Base-by-base conservation (phyloP, 805 yeast species). In the Candida nanaspora region DNA sequence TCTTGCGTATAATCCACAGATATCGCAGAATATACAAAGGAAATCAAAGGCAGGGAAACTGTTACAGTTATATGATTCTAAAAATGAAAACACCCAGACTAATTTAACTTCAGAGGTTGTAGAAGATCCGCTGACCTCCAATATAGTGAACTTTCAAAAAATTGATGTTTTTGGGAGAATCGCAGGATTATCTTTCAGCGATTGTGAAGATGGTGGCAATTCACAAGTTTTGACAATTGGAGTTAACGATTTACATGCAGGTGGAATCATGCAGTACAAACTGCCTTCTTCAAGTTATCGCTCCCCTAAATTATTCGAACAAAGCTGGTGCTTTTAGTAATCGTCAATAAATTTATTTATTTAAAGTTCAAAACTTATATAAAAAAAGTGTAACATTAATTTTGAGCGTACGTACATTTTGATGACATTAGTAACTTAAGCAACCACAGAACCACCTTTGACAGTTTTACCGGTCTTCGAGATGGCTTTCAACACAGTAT, bases 391-490 rank as follows among this genome's bases (percentile, higher is more conserved):
- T 30, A 9, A 13, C n/a, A 13, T 27, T n/a, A n/a, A n/a, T n/a
- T n/a, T n/a, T n/a, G n/a, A n/a, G n/a, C n/a, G n/a, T n/a, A n/a
- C n/a, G n/a, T n/a, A n/a, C n/a, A n/a, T n/a, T n/a, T n/a, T n/a
- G n/a, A n/a, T n/a, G n/a, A n/a, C n/a, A n/a, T 9, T 10, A 7
- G 8, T n/a, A 4, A 15, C 10, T 35, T 61, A 73, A 36, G 61
- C 67, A 40, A 82, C 54, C 34, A 71, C 65, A 52, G 72, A 72
- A 11, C 96, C 95, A 25, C 71, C 69, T 36, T 72, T 68, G 43
- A 91, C 82, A 52, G 78, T 78, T 69, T 91, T 91, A 29, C 98
- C 98, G 1, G 98, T 88, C 70, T 91, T 91, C 46, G 81, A 68
- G 48, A 91, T 91, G 42, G 87, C 80, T 40, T 72, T 80, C 41